Base-by-base conservation (phyloP, 1,284 basidiomycete genomes). In the Leccinum angustisporum region DNA sequence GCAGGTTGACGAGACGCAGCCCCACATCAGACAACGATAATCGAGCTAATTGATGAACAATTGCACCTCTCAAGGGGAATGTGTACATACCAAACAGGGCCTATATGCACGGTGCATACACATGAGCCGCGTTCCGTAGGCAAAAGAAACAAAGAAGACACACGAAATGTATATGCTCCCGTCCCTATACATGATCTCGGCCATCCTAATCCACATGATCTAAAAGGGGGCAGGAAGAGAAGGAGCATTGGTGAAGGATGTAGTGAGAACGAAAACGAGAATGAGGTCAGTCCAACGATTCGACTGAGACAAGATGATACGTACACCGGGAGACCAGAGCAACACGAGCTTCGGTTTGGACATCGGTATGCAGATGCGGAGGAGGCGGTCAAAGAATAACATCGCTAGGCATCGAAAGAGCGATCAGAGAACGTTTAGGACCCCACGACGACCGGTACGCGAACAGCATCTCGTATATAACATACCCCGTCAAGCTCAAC, bases 131-230 rank as follows among this genome's bases (percentile, higher is more conserved):
- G 6, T 30, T 31, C 27, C 51, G 38, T 36, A 43, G n/a, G 48
- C 36, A 61, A 25, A 25, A 25, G 0, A 25, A 25, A 25, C 25
- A 58, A 25, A 56, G 58, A 33, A 13, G 3, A 67, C 78, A 64
- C 58, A 80, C 78, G 9, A 51, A 57, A 81, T 77, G 54, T 76
- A 77, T 16, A 69, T 21, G 40, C 77, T 68, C 0, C 79, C 77
- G 56, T 80, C 79, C 11, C 72, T 66, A 51, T 75, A 73, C 50
- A 80, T 65, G 43, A 71, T 60, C 30, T 66, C 61, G 11, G 71
- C 46, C 54, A 80, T 64, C 14, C 63, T 64, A 56, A 79, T 78
- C 72, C 76, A 78, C 27, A 71, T 66, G 14, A 78, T 67, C 76
- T 80, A 52, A 6, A 14, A 14, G 14, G 6, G 16, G 1, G 33